Base-by-base conservation (phyloP, 2,329 filamentous ascomycete genomes). In the Microsporum ferrugineum region DNA sequence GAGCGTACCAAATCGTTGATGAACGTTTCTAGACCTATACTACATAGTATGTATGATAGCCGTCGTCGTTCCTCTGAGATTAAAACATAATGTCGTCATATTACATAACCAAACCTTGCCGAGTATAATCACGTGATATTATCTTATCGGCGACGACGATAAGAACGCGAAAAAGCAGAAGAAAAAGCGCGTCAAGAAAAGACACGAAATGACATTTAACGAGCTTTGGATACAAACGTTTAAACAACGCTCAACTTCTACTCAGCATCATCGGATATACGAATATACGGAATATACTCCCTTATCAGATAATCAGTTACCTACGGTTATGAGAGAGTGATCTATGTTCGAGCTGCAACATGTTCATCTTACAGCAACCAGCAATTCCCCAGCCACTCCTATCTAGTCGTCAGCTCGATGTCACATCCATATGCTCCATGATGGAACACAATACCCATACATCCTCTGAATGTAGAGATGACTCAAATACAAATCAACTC, bases 281-380 rank as follows among this genome's bases (percentile, higher is more conserved):
- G 10, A 36, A 10, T 36, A 36, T n/a, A n/a, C 17, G 14, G 17
- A 23, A 43, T 23, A 43, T 43, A 43, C 39, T 43, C 2, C n/a
- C 7, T n/a, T n/a, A 6, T n/a, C 2, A n/a, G 39, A 2, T 5
- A n/a, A 0, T 43, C 14, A n/a, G n/a, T 17, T 17, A 43, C 17
- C 7, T 5, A 5, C 39, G 39, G 12, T n/a, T 58, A 29, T 23
- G 56, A 33, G 5, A 29, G 14, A 2, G 14, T 38, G 53, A 58
- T 5, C 31, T 58, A 60, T 60, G 61, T 58, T 62, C 57, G 49
- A 57, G 60, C 62, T 63, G 60, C 61, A 64, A n/a, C 29, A 55
- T 55, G 51, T 55, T 55, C 33, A n/a, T 31, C 51, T 34, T 55
- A n/a, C 14, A 29, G 36, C 51, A 55, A 23, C 51, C 51, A 17